Evolutionary conservation across 495 filamentous ascomycete genomes (phyloP), one percentile per base, ranked within the genome.

Genomic region (Daldinia vernicosa): DNA sequence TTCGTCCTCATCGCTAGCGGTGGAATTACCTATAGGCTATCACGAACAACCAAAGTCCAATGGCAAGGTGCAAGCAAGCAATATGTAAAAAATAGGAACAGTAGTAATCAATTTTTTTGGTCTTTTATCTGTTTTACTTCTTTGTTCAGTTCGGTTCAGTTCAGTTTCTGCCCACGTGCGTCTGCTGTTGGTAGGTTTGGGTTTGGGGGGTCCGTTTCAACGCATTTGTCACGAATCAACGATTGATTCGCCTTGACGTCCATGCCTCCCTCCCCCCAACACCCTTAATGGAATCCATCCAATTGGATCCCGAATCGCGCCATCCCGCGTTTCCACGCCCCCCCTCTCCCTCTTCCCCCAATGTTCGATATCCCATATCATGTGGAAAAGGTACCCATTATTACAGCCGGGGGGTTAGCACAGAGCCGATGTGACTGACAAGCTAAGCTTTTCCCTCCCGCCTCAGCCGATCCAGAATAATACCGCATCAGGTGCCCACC

Each of bases 391-490:
- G 35, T 53, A 35, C 6, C n/a, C 32, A 11, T 30, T 30, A 19
- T 51, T 63, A 45, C 52, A 67, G 53, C 58, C 58, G 58, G 63
- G 63, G 58, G 32, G 9, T 4, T 59, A 27, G 22, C 63, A 63
- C 60, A 60, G 32, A 64, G 60, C 60, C 60, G 69, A 72, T 64
- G 47, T 60, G 69, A 67, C 54, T 60, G 58, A 56, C 30, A 65
- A 65, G 60, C 67, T 70, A 47, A 47, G 43, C 65, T 66, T 70
- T 66, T 56, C 26, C 19, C 30, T 50, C 54, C 54, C 67, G 60
- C 60, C 60, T 35, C 55, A 71, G 63, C 69, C 64, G 69, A 68
- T 64, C 59, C 35, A n/a, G 55, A 60, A 72, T 67, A 72, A 60
- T 67, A 59, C 69, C 63, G 63, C 69, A 67, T 67, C 64, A 72